Conservation (phyloP, 495 filamentous ascomycete species). For the Xylaria longipes region DNA sequence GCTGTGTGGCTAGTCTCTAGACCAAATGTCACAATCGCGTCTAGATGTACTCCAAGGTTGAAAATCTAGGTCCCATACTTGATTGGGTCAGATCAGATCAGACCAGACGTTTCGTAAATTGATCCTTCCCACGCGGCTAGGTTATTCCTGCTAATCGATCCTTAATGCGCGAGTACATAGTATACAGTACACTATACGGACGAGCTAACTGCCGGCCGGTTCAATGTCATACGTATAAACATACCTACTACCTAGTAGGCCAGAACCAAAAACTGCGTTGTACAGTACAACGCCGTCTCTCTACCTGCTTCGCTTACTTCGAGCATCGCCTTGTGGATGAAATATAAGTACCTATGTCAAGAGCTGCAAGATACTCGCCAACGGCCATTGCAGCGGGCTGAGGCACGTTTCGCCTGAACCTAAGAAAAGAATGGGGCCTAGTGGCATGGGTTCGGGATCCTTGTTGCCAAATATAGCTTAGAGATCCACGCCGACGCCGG, state of each 20-base stretch:
- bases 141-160: not conserved
- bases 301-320: not conserved
- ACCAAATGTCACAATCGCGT: too few species aligned
- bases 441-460: constrained; percentile 36
- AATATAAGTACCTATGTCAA: not conserved
- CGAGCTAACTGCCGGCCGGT: not conserved
- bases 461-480: constrained; percentile 28
- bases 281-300: not conserved
- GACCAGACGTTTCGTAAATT: constrained; percentile 13
- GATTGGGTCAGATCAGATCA: constrained; percentile 9
- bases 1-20: too few species aligned
- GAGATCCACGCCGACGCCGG: not conserved
- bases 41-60: not conserved
- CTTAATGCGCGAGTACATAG: not conserved
- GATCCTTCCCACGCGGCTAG: constrained; percentile 14
- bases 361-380: not conserved
- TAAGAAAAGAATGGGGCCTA: constrained; percentile 23
- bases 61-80: constrained; percentile 1
- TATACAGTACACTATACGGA: not conserved
- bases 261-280: not conserved
- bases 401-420: constrained; percentile 19
- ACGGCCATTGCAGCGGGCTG: constrained; percentile 8
- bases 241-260: not conserved
- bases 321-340: not conserved
- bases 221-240: too few species aligned